phyloP scores from a whole-genome alignment of 2,329 filamentous ascomycete genomes.

The Bipolaris gigantea region DNA sequence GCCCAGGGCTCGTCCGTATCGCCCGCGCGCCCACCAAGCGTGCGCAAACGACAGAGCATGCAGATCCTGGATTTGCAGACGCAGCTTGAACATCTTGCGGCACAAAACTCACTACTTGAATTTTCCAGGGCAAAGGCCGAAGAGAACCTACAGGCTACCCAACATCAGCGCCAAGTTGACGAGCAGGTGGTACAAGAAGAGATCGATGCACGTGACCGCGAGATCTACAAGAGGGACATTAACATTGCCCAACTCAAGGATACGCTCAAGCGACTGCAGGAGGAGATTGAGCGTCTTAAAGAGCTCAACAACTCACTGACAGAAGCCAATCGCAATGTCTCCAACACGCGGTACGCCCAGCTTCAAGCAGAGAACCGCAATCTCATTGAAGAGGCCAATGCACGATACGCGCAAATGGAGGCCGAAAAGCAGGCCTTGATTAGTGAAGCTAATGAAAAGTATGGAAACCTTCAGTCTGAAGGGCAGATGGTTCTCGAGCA shows the following conservation, averaged over 20 bases:
- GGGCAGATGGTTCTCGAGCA: slow-evolving; percentile 58
- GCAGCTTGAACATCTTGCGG: slow-evolving; percentile 78
- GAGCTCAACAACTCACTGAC: slow-evolving; percentile 81
- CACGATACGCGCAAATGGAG: slow-evolving; percentile 69
- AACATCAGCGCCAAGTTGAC: slow-evolving; percentile 57
- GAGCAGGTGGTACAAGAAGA: slow-evolving; percentile 54
- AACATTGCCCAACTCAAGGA: slow-evolving; percentile 83
- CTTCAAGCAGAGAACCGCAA: slow-evolving; percentile 65
- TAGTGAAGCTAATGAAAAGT: slow-evolving; percentile 72
- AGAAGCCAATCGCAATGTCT: slow-evolving; percentile 75
- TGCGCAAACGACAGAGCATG: slow-evolving; percentile 97
- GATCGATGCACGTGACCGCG: slow-evolving; percentile 66
- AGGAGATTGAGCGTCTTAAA: slow-evolving; percentile 77
- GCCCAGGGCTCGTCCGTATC: slow-evolving; percentile 87
- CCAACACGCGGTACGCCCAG: slow-evolving; percentile 67
- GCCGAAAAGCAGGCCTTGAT: slow-evolving; percentile 68
- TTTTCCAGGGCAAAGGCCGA: slow-evolving; percentile 74
- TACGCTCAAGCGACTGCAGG: slow-evolving; percentile 76
- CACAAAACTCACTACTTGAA: slow-evolving; percentile 79
- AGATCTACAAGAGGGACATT: slow-evolving; percentile 78
- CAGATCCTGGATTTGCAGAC: slow-evolving; percentile 88
- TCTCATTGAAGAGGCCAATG: slow-evolving; percentile 73
- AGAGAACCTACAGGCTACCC: slow-evolving; percentile 60
- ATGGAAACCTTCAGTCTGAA: slow-evolving; percentile 67
- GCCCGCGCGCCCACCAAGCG: slow-evolving; percentile 89